Conservation (phyloP, 331 rosid genomes). For the Rhamnella rubrinervis region DNA sequence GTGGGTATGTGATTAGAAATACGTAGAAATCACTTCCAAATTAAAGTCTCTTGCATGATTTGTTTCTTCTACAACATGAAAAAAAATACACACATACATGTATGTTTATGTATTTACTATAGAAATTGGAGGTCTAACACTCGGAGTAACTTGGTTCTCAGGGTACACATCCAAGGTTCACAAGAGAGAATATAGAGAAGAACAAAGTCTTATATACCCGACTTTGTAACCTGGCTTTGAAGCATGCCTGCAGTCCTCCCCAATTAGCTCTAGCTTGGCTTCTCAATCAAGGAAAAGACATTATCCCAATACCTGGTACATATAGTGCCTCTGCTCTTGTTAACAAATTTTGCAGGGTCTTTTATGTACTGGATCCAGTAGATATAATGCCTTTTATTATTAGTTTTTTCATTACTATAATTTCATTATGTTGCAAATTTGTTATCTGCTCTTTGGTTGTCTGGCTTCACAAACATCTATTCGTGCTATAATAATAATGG, state of each 20-base stretch:
- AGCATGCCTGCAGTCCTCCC: conserved; percentile 34
- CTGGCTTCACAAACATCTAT: no score
- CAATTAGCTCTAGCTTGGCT: conserved; percentile 44
- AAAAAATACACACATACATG: neutral
- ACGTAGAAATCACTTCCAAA: neutral
- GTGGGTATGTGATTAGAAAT: neutral
- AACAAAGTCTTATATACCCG: conserved; percentile 36
- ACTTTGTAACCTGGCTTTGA: conserved; percentile 31
- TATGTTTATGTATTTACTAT: neutral
- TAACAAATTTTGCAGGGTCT: no score
- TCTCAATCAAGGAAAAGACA: conserved; percentile 34
- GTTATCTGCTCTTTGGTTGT: no score
- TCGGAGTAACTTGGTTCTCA: neutral
- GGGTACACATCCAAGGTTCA: conserved; percentile 31
- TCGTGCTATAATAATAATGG: no score
- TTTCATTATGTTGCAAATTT: no score
- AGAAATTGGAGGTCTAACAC: neutral
- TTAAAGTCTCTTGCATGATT: neutral
- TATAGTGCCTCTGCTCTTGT: neutral
- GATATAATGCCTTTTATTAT: no score
- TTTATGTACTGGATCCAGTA: no score
- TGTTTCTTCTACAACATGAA: neutral
- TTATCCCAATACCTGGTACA: neutral
- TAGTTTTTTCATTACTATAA: no score
- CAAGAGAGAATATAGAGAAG: conserved; percentile 36